Conservation (phyloP, 1,284 basidiomycete species). For the Trichosporon sp. region DNA sequence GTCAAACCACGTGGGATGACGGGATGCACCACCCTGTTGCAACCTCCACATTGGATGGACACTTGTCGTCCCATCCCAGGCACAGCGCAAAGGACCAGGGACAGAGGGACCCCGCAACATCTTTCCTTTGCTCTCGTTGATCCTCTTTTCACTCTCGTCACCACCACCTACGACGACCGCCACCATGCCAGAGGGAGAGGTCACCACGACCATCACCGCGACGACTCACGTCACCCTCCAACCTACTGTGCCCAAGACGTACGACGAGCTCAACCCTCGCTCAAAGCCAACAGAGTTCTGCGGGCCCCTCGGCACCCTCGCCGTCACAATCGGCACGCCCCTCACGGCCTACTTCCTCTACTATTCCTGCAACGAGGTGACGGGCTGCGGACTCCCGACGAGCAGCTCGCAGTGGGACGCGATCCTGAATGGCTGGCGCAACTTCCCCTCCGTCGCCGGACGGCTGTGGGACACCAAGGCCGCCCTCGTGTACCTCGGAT, state of each 20-base stretch:
- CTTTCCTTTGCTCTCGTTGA: not conserved
- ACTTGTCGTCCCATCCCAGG: conserved; percentile 7
- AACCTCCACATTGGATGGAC: not conserved
- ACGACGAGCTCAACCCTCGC: conserved; percentile 57
- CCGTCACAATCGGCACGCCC: conserved; percentile 74
- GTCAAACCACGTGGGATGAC: conserved; percentile 14
- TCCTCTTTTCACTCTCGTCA: not conserved
- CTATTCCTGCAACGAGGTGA: conserved; percentile 78
- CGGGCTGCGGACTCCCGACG: conserved; percentile 64
- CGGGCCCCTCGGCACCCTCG: conserved; percentile 76
- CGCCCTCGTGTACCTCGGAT: conserved; percentile 73
- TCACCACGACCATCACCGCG: conserved; percentile 53
- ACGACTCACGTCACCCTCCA: conserved; percentile 52
- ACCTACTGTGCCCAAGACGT: conserved; percentile 41
- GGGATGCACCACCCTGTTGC: not conserved
- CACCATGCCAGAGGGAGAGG: conserved; percentile 22
- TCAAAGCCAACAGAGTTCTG: conserved; percentile 76
- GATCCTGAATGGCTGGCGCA: conserved; percentile 31
- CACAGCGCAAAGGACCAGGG: not conserved
- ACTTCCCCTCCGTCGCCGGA: conserved; percentile 39
- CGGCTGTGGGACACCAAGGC: conserved; percentile 80
- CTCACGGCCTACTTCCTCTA: conserved; percentile 75
- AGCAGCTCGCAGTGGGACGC: conserved; percentile 30
- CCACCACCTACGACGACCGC: not conserved
- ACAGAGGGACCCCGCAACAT: not conserved